Conservation (phyloP, 2,329 filamentous ascomycete species). For the Microdochium paspali region DNA sequence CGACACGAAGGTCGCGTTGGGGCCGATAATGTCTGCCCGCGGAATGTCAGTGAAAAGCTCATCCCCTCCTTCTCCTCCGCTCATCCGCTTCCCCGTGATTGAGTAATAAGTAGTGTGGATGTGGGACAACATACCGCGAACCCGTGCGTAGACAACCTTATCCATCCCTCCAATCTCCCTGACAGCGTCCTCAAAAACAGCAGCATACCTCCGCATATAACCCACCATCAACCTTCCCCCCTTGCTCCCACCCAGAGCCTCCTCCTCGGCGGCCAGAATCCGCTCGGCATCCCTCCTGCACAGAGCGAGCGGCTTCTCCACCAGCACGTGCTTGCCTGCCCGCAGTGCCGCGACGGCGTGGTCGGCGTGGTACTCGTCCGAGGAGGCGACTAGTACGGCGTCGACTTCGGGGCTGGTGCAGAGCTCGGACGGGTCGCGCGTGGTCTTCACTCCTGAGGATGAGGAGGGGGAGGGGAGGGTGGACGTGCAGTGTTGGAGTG, state of each 20-base stretch:
- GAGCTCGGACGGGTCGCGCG: slow-evolving; percentile 24
- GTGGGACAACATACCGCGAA: slow-evolving; percentile 15
- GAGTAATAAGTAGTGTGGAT: slow-evolving; percentile 14
- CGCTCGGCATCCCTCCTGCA: slow-evolving; percentile 28
- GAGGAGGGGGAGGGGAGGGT: slow-evolving; percentile 1
- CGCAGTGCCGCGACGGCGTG: slow-evolving; percentile 36
- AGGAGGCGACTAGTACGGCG: slow-evolving; percentile 38
- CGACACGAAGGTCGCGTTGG: slow-evolving; percentile 36
- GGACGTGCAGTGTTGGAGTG: slow-evolving; percentile 14
- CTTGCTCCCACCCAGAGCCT: slow-evolving; percentile 21
- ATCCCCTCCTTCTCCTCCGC: no score
- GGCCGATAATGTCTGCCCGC: slow-evolving; percentile 37
- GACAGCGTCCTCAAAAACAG: slow-evolving; percentile 36
- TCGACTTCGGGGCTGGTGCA: slow-evolving; percentile 28
- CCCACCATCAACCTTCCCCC: slow-evolving; percentile 40
- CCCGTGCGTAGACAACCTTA: slow-evolving; percentile 40
- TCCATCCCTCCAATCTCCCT: slow-evolving; percentile 35
- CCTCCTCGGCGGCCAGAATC: slow-evolving; percentile 38
- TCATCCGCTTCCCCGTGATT: no score
- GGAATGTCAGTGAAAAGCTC: neutral
- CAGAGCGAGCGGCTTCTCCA: slow-evolving; percentile 46
- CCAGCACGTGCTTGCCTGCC: slow-evolving; percentile 41
- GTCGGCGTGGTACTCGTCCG: slow-evolving; percentile 39
- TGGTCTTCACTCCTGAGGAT: slow-evolving; percentile 7
- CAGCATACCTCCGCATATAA: slow-evolving; percentile 47